phyloP scores from a whole-genome alignment of 768 basidiomycete genomes.

The Pisolithus tinctorius region DNA sequence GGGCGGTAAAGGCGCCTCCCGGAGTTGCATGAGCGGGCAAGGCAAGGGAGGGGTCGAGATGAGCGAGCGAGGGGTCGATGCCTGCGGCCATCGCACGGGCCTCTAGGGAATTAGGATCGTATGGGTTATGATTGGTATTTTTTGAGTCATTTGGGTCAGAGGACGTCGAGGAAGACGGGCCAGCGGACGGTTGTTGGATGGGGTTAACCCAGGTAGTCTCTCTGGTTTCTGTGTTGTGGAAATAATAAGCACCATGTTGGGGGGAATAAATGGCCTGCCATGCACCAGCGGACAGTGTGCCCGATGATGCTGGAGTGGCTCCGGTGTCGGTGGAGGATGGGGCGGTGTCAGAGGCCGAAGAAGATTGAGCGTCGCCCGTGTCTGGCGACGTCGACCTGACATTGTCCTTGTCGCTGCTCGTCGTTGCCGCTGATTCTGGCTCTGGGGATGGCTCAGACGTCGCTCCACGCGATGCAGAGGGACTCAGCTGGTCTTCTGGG shows the following conservation, averaged over 20 bases:
- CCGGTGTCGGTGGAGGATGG: constrained; percentile 4
- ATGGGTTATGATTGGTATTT: constrained; percentile 17
- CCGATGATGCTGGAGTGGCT: constrained; percentile 6
- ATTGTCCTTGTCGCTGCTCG: background rate
- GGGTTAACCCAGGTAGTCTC: constrained; percentile 87
- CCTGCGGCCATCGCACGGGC: constrained; percentile 71
- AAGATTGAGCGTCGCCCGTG: background rate
- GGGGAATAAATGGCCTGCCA: constrained; percentile 85
- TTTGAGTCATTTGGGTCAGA: constrained; percentile 20
- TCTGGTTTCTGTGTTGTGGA: constrained; percentile 67
- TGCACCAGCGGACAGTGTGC: constrained; percentile 24
- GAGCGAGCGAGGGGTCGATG: constrained; percentile 76
- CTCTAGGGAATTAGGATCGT: constrained; percentile 44
- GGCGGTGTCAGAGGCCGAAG: background rate
- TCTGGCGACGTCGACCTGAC: constrained; percentile 4
- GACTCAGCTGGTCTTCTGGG: background rate
- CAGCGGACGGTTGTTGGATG: constrained; percentile 34
- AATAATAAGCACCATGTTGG: constrained; percentile 77
- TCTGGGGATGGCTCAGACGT: background rate
- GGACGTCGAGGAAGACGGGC: constrained; percentile 16
- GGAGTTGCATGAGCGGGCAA: constrained; percentile 24
- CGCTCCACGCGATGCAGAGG: background rate
- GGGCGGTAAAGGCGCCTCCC: constrained; percentile 51
- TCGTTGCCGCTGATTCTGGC: constrained; percentile 2
- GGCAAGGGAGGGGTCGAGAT: constrained; percentile 66